Evolutionary conservation across 352 stramenopile species (phyloP).

Genomic region (Globisporangium recalcitrans): DNA sequence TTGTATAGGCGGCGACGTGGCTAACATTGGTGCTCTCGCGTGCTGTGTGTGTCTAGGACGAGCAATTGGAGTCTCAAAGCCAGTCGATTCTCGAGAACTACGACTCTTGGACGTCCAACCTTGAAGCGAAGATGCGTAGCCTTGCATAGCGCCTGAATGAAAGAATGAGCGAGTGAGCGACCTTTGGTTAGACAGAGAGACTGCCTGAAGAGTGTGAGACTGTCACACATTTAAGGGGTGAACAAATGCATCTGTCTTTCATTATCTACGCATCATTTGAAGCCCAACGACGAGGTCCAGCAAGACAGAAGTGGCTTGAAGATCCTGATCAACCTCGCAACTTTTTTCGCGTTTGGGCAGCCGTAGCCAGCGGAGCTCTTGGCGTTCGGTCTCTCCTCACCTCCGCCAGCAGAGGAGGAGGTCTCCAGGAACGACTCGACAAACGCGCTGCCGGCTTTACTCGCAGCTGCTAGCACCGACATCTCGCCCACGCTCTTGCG

Average conservation of each 20-base stretch:
- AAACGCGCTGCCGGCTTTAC: constrained; percentile 7
- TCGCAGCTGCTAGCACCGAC: background rate
- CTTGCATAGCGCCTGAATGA: constrained; percentile 24
- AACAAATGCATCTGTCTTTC: background rate
- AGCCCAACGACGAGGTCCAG: background rate
- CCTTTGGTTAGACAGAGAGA: background rate
- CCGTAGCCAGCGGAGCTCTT: background rate
- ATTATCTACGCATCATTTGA: background rate
- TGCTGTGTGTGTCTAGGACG: background rate
- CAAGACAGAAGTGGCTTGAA: background rate
- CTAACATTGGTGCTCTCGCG: background rate
- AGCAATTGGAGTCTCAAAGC: constrained; percentile 12
- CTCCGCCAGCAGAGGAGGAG: background rate
- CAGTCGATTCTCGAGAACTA: constrained; percentile 49
- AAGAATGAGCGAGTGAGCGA: background rate
- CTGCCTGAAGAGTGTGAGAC: background rate
- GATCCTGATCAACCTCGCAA: background rate
- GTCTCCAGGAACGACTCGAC: constrained; percentile 3
- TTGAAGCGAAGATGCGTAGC: constrained; percentile 50
- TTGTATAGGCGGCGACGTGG: background rate
- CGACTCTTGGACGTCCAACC: constrained; percentile 39
- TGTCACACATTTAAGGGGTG: background rate
- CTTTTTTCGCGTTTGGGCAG: too few relatives aligned
- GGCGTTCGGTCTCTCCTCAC: background rate
- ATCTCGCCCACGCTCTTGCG: constrained; percentile 15